Evolutionary conservation across 2,329 filamentous ascomycete genomes (phyloP), one percentile per base, ranked within the genome.

Genomic region (Alternaria viburni): DNA sequence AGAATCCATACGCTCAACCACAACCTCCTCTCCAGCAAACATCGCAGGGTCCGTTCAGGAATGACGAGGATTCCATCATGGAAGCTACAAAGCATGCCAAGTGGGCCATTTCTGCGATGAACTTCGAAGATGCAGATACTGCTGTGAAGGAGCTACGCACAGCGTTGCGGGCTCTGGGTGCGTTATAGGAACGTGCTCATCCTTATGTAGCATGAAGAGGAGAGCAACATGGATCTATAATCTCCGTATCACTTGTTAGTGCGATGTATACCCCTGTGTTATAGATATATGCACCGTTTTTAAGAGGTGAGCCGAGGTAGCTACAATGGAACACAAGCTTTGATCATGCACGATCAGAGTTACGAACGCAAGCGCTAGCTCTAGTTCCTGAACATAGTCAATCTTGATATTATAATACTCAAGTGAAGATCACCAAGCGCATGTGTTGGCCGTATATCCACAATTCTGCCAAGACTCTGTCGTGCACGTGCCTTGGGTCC

Each of bases 81-180:
- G 87, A 90, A 71, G 95, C 96, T 5, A 93, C 97, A 79, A 99
- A 98, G 78, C 96, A 98, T 82, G 94, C 95, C 3, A 93, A 93
- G 74, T 99, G 93, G 93, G 96, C 96, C 0, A 97, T 98, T 45
- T 97, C 94, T 11, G 96, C 96, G 0, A 82, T 99, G 51, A 97
- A 97, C 73, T 99, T 99, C 80, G 96, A 99, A 71, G 96, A 99
- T 77, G 91, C 97, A 2, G 86, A 90, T 1, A 99, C 96, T 0
- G 96, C 96, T 0, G 90, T 98, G 5, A 90, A 90, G 74, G 94
- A 99, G 76, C 79, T 99, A 65, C 88, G 88, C 56, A 89, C 88
- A 62, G 96, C 96, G 4, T 81, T 99, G 66, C 83, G 87, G 59
- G 82, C 85, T 17, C 81, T 97, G 52, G 93, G 93, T 3, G 91